These are phyloP conservation scores for Moniliophthora roreri DNA, from an alignment of 1,284 basidiomycete genomes.

Conservation along the genomic window DNA sequence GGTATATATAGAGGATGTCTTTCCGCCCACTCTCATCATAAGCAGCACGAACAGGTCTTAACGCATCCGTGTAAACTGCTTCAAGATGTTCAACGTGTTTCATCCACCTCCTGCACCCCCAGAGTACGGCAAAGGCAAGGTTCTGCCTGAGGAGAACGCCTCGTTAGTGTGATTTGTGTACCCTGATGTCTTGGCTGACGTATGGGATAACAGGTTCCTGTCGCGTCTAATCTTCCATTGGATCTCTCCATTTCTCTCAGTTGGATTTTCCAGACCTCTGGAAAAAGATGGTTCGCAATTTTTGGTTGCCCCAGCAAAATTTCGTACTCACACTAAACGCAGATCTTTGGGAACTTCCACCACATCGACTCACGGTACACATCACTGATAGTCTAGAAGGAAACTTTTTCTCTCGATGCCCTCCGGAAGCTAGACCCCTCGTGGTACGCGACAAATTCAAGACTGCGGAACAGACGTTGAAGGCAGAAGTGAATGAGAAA, in stretches of 20 bases:
- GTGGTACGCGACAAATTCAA: conserved; percentile 20
- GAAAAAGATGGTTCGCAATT: conserved; percentile 49
- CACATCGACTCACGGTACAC: conserved; percentile 33
- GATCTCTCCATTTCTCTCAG: conserved; percentile 50
- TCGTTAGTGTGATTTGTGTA: conserved; percentile 30
- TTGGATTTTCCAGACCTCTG: conserved; percentile 56
- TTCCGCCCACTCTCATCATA: too few relatives aligned
- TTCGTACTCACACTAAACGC: background rate
- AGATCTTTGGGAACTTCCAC: conserved; percentile 58
- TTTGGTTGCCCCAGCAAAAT: background rate
- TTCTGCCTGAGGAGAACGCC: conserved; percentile 37
- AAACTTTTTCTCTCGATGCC: conserved; percentile 48
- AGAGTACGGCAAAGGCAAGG: conserved; percentile 38
- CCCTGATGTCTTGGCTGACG: background rate
- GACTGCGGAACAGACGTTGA: background rate
- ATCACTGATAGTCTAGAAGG: conserved; percentile 42
- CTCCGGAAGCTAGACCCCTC: conserved; percentile 45
- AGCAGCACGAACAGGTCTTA: background rate
- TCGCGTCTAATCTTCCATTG: conserved; percentile 51
- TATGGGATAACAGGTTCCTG: conserved; percentile 29
- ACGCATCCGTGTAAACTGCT: background rate
- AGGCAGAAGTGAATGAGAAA: background rate
- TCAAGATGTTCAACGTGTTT: conserved; percentile 24
- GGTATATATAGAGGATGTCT: too few relatives aligned
- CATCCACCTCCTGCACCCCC: conserved; percentile 40